Conservation (phyloP, 139 green algal species). For the Ettlia oleoabundans region DNA sequence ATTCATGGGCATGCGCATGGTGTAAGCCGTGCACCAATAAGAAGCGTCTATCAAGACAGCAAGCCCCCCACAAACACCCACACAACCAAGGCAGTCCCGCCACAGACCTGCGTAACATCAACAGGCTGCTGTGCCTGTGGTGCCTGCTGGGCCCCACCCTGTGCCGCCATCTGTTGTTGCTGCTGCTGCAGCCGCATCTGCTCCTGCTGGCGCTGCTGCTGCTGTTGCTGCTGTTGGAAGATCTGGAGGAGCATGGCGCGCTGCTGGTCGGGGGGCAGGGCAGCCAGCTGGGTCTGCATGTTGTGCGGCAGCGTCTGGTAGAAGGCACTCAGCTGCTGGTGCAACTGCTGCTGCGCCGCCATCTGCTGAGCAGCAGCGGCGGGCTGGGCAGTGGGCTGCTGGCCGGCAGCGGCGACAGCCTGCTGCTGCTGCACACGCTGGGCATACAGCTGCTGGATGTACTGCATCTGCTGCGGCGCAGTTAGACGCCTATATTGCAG, state of each 20-base stretch:
- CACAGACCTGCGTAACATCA: slow-evolving; percentile 3
- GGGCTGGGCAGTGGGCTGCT: neutral
- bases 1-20: no score
- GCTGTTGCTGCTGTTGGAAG: slow-evolving; percentile 35
- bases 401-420: neutral
- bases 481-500: slow-evolving; percentile 17
- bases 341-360: neutral
- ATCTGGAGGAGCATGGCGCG: slow-evolving; percentile 26
- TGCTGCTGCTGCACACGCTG: slow-evolving; percentile 30
- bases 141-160: neutral
- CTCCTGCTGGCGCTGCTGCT: slow-evolving; percentile 11
- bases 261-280: slow-evolving; percentile 40
- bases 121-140: slow-evolving; percentile 30
- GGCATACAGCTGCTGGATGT: slow-evolving; percentile 16
- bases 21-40: no score
- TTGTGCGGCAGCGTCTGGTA: neutral
- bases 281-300: neutral
- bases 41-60: no score
- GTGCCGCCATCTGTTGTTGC: slow-evolving; percentile 30
- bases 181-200: slow-evolving; percentile 31
- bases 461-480: slow-evolving; percentile 23
- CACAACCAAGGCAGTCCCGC: neutral
- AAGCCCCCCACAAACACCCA: no score
- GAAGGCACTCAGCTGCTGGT: neutral
- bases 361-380: neutral